These are phyloP conservation scores for Quercus alba DNA, from an alignment of 306 rosid species.

Conservation along the genomic window DNA sequence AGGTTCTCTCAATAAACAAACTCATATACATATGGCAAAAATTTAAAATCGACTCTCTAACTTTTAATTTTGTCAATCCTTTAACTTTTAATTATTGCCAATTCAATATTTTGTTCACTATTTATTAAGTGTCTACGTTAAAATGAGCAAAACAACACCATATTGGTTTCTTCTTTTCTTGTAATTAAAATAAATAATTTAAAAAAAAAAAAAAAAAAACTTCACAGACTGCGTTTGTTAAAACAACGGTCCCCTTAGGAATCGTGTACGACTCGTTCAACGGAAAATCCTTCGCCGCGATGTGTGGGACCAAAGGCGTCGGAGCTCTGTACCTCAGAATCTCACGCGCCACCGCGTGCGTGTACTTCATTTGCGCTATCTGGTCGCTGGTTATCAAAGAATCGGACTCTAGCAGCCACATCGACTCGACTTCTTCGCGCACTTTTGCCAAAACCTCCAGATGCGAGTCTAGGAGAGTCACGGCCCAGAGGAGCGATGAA, in stretches of 20 bases:
- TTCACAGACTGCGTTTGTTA: not conserved
- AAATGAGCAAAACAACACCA: too few species aligned
- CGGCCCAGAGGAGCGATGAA: constrained; percentile 50
- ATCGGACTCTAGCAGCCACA: constrained; percentile 68
- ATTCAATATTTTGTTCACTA: too few species aligned
- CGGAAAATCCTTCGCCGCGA: constrained; percentile 56
- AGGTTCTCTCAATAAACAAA: too few species aligned
- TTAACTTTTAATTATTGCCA: too few species aligned
- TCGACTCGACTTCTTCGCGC: constrained; percentile 43
- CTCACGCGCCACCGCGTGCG: constrained; percentile 90
- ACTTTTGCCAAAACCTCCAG: constrained; percentile 55
- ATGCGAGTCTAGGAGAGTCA: constrained; percentile 64
- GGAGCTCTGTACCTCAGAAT: constrained; percentile 71
- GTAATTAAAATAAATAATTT: too few species aligned
- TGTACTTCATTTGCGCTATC: constrained; percentile 69
- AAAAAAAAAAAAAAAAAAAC: too few species aligned
- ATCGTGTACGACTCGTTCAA: constrained; percentile 54
- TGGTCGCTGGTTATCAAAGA: constrained; percentile 49
- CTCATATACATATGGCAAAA: too few species aligned
- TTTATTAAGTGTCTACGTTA: too few species aligned
- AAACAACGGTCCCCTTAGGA: constrained; percentile 76
- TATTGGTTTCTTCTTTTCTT: too few species aligned
- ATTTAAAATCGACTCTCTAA: rapidly evolving
- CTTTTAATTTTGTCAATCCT: rapidly evolving
- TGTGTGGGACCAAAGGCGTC: constrained; percentile 76